Evolutionary conservation across 2,329 filamentous ascomycete genomes (phyloP).

Genomic region (Ilyonectria sp.): DNA sequence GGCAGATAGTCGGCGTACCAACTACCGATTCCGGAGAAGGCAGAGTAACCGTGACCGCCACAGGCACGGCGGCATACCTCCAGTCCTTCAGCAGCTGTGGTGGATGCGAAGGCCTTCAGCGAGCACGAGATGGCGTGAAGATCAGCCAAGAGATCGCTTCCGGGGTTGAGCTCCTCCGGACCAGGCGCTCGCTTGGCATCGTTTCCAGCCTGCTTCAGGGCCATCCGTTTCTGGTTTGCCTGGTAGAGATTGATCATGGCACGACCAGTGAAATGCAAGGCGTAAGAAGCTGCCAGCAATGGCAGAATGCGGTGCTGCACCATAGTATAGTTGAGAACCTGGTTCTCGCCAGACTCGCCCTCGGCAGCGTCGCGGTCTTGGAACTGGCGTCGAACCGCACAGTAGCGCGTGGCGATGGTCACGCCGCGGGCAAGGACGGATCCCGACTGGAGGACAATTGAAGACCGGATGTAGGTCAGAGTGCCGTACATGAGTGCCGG

Average conservation of each 20-base stretch:
- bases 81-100: conserved; percentile 80
- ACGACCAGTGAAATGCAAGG: conserved; percentile 84
- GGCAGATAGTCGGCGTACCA: conserved; percentile 85
- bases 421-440: conserved; percentile 81
- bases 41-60: conserved; percentile 83
- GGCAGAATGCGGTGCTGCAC: conserved; percentile 82
- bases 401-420: conserved; percentile 83
- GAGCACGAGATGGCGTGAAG: conserved; percentile 84
- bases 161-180: conserved; percentile 75
- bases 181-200: conserved; percentile 70
- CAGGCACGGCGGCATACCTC: conserved; percentile 83
- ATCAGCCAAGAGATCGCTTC: conserved; percentile 79
- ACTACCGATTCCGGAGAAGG: conserved; percentile 81
- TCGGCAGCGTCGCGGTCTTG: conserved; percentile 79
- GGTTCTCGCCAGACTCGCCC: conserved; percentile 74
- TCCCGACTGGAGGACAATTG: conserved; percentile 81
- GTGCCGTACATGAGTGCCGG: conserved; percentile 82
- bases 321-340: conserved; percentile 86
- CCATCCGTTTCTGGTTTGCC: conserved; percentile 80
- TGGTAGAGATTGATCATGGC: conserved; percentile 83
- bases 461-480: conserved; percentile 81
- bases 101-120: conserved; percentile 81
- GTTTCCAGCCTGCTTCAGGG: conserved; percentile 54
- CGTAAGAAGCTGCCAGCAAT: conserved; percentile 80
- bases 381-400: conserved; percentile 82